phyloP scores from a whole-genome alignment of 805 yeast species.

The Candida nonsorbophila region DNA sequence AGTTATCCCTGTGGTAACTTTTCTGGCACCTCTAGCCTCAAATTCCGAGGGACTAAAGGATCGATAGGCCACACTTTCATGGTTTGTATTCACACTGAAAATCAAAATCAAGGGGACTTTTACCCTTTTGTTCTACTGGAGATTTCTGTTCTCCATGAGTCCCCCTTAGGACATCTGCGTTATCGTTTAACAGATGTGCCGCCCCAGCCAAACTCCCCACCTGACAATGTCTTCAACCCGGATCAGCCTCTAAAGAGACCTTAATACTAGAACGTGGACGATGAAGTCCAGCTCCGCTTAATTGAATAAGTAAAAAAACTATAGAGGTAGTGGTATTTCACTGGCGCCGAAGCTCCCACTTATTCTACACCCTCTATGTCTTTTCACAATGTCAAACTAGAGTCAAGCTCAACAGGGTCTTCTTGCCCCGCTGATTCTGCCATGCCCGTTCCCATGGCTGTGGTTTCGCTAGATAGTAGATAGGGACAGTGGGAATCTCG shows the following conservation, averaged over 20 bases:
- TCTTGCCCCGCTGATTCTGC: conserved; percentile 29
- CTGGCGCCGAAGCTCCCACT: conserved; percentile 43
- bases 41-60: conserved; percentile 39
- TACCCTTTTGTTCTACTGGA: conserved; percentile 44
- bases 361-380: conserved; percentile 34
- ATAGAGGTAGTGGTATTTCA: conserved; percentile 38
- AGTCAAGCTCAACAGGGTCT: conserved; percentile 37
- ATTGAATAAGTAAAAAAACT: conserved; percentile 31
- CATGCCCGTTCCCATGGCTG: conserved; percentile 18
- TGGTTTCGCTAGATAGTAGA: conserved; percentile 22
- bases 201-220: conserved; percentile 45
- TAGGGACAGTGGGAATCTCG: conserved; percentile 24
- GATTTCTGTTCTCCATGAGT: conserved; percentile 44
- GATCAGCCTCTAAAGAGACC: conserved; percentile 22
- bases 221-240: conserved; percentile 37
- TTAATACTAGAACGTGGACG: conserved; percentile 21
- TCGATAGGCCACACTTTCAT: conserved; percentile 47
- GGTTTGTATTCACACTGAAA: conserved; percentile 34
- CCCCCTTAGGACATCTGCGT: conserved; percentile 44
- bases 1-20: conserved; percentile 36
- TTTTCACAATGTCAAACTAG: conserved; percentile 40
- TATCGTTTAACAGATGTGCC: conserved; percentile 44
- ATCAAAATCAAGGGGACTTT: conserved; percentile 42
- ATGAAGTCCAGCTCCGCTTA: conserved; percentile 30
- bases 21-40: conserved; percentile 44